Base-by-base conservation (phyloP, 192 early-diverging fungal species). In the Coemansia pectinata region DNA sequence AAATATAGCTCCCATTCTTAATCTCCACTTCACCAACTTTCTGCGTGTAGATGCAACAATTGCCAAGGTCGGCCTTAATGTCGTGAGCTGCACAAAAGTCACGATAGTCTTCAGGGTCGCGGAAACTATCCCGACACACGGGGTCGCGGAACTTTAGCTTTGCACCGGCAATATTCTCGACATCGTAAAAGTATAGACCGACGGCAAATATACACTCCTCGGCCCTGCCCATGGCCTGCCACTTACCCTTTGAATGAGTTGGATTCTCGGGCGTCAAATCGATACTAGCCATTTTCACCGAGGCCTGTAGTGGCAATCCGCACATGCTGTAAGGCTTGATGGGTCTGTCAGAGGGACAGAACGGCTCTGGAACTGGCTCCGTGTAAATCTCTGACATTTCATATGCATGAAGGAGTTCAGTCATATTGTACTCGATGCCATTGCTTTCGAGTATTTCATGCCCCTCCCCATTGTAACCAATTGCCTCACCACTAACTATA, bases 171-270 rank as follows among this genome's bases (percentile, higher is more conserved):
- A 92, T 88, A 81, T 94, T 92, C n/a, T 87, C 86, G 0, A 87
- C 69, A 45, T 85, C 83, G 69, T 91, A 92, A 74, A 91, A 92
- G 70, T 88, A 88, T 31, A 94, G 81, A 6, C 90, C 91, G 0
- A 89, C 88, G 0, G 92, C 90, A 6, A 89, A 78, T 29, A 94
- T 90, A 38, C 82, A 72, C 69, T 94, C 92, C 70, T 88, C 85
- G 7, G 77, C 73, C 81, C 88, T 90, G 5, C 85, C 92, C 63
- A 92, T 89, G 2, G 91, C 75, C 47, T 94, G 89, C 92, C 91
- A 94, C 8, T 34, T 61, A 21, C 69, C 69, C 25, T 88, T 88
- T 10, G 72, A 52, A 61, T 86, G 89, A 0, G 27, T 62, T 0
- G 90, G 86, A 17, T 87, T 86, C 38, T 88, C 88, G 21, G 90